A percentile compares a stretch with the other conserved stretches of the same genome.
Evolutionary conservation across 2,329 filamentous ascomycete genomes (phyloP).

Genomic region (Talaromyces sp.): DNA sequence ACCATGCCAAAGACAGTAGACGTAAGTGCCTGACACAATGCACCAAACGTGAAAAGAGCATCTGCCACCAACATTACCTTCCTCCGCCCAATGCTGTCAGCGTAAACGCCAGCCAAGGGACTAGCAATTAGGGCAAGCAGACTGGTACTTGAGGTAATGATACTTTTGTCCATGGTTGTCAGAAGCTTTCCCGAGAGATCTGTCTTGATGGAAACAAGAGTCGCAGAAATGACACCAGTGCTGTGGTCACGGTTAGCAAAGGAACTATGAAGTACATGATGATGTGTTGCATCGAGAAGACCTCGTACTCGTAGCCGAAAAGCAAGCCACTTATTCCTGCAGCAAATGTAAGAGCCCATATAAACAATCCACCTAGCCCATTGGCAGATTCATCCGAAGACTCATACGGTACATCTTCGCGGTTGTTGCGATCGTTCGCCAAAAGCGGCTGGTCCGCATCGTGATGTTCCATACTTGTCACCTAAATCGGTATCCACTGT

Average conservation of each 20-base stretch:
- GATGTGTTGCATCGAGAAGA: background rate
- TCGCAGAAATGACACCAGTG: conserved; percentile 61
- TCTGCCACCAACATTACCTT: conserved; percentile 48
- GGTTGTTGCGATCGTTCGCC: conserved; percentile 1
- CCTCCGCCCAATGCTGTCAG: conserved; percentile 48
- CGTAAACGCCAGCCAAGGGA: conserved; percentile 53
- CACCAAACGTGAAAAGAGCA: conserved; percentile 44
- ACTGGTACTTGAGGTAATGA: conserved; percentile 58
- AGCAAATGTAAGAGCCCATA: conserved; percentile 56
- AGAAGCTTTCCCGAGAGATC: conserved; percentile 51
- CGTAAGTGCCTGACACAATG: conserved; percentile 42
- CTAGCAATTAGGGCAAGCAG: conserved; percentile 57
- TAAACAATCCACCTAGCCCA: conserved; percentile 42
- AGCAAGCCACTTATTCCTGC: conserved; percentile 58
- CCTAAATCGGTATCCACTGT: background rate
- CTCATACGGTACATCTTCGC: background rate
- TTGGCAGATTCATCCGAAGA: background rate
- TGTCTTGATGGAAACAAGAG: conserved; percentile 54
- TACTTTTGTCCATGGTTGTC: conserved; percentile 55
- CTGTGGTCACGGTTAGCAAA: conserved; percentile 27
- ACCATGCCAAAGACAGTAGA: conserved; percentile 46
- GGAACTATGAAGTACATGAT: background rate
- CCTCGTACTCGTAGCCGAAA: conserved; percentile 58
- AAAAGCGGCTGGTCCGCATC: conserved; percentile 16
- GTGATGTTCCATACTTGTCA: conserved; percentile 7